Conservation (phyloP, 305 asterid species). For the Fraxinus sp. region DNA sequence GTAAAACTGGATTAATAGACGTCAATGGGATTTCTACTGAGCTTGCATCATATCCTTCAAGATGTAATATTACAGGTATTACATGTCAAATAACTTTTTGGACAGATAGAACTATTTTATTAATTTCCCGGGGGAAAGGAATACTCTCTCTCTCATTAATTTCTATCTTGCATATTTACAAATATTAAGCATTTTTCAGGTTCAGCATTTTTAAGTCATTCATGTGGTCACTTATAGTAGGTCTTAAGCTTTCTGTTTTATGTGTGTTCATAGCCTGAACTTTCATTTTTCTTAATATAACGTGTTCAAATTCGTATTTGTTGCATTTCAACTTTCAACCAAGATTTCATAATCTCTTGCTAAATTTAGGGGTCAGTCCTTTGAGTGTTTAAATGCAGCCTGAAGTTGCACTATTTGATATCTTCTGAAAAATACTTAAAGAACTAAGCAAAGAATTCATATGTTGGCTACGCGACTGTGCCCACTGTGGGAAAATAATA, state of each 20-base stretch:
- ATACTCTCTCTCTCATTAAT: background rate
- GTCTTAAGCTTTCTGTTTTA: background rate
- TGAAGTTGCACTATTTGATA: background rate
- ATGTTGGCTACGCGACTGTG: background rate
- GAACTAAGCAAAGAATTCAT: background rate
- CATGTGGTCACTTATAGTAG: background rate
- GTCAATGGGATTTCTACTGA: slow-evolving; percentile 4
- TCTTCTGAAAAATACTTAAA: background rate
- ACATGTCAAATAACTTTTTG: background rate
- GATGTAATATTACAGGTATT: background rate
- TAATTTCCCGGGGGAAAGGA: background rate
- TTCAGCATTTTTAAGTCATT: background rate
- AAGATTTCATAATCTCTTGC: background rate
- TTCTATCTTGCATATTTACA: background rate
- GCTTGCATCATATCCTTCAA: background rate
- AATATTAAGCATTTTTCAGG: background rate
- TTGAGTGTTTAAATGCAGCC: background rate
- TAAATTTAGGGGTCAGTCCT: background rate
- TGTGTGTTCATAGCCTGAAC: background rate
- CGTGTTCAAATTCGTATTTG: background rate
- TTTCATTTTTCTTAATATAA: background rate
- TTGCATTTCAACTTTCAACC: background rate
- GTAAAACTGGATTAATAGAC: background rate
- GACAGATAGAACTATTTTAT: background rate
- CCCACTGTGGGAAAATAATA: background rate